Percentiles rank a stretch among this genome's conserved stretches.
phyloP scores from a whole-genome alignment of 805 yeast species.

The Starmerella floricola region DNA sequence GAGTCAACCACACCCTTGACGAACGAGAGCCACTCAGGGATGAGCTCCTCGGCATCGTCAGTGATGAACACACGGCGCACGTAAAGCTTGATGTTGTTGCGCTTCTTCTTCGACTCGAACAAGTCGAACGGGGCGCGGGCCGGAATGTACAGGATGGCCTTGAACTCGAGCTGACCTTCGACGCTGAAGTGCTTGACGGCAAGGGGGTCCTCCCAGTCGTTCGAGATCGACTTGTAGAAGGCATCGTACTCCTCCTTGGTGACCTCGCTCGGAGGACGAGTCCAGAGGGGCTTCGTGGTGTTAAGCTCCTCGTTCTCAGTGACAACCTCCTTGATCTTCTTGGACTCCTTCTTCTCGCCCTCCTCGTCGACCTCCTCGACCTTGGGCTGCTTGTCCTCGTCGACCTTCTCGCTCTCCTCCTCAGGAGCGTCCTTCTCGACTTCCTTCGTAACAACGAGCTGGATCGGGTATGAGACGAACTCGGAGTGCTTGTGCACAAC shows the following conservation, averaged over 20 bases:
- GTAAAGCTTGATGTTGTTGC: conserved; percentile 94
- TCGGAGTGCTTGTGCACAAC: conserved; percentile 99
- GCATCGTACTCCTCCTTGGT: conserved; percentile 98
- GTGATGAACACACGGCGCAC: conserved; percentile 99
- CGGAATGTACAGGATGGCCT: conserved; percentile 94
- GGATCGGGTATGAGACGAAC: conserved; percentile 98
- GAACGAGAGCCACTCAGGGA: conserved; percentile 97
- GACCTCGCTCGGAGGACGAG: conserved; percentile 95
- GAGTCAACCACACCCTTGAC: conserved; percentile 99
- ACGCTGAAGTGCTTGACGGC: conserved; percentile 99
- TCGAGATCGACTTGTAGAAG: conserved; percentile 97
- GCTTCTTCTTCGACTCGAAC: conserved; percentile 98
- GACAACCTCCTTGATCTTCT: conserved; percentile 84
- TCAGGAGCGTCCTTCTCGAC: conserved; percentile 94
- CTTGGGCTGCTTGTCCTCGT: conserved; percentile 56
- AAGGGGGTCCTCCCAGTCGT: conserved; percentile 99
- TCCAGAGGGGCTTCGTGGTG: conserved; percentile 99
- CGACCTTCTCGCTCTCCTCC: conserved; percentile 53
- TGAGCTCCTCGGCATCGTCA: conserved; percentile 97
- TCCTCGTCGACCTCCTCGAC: conserved; percentile 70
- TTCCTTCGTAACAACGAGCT: conserved; percentile 95
- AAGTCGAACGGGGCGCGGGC: conserved; percentile 98
- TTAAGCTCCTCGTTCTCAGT: conserved; percentile 96
- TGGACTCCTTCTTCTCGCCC: conserved; percentile 62
- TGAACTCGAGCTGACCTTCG: conserved; percentile 99